Evolutionary conservation across 176 grass and related monocot species (phyloP).

Genomic region (Canna indica): DNA sequence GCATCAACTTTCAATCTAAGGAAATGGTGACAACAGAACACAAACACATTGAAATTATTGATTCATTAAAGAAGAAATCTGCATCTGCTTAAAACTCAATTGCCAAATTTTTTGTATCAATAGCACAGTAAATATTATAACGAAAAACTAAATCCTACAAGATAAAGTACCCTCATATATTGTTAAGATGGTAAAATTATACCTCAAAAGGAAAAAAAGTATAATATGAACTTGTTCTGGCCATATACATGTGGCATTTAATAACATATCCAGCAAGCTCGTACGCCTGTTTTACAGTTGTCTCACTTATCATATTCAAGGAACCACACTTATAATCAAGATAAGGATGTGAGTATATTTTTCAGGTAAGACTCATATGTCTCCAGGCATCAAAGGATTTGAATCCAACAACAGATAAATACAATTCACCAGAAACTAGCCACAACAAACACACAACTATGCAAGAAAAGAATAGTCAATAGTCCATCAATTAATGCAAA

Average conservation of each 20-base stretch:
- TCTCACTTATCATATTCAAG: not conserved
- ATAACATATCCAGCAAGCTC: not conserved
- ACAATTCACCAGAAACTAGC: not conserved
- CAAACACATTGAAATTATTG: conserved; percentile 2
- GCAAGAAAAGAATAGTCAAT: not conserved
- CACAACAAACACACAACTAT: not conserved
- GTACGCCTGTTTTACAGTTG: not conserved
- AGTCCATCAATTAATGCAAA: not conserved
- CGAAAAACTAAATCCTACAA: not conserved
- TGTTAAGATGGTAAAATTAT: not conserved
- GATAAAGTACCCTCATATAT: not conserved
- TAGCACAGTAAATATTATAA: not conserved
- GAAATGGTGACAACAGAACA: not conserved
- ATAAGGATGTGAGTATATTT: no score
- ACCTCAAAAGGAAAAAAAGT: not conserved
- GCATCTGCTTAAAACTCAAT: not conserved
- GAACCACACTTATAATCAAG: not conserved
- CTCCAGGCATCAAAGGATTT: not conserved
- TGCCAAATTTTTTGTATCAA: not conserved
- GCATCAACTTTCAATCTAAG: not conserved
- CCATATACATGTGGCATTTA: not conserved
- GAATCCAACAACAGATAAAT: not conserved
- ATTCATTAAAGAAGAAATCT: not conserved
- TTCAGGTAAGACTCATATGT: not conserved
- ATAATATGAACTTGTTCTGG: not conserved